A percentile compares a stretch with the other conserved stretches of the same genome.
Evolutionary conservation across 225 moss, liverwort and hornwort genomes (phyloP).

Genomic region (Polytrichum commune): DNA sequence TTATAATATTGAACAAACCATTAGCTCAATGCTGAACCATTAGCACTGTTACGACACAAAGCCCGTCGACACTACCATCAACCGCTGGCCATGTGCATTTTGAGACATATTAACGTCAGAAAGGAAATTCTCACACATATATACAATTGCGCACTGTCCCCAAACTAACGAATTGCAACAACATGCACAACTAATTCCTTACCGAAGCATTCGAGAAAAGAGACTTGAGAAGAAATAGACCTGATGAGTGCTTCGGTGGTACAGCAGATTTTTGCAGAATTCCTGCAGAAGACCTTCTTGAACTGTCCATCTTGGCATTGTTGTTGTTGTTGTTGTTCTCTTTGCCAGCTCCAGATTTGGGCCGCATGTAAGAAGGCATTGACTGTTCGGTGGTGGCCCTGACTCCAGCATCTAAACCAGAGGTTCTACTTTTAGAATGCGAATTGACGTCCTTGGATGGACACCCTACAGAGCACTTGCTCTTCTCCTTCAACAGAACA

Average conservation of each 20-base stretch:
- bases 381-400: not conserved
- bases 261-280: not conserved
- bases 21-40: too few species aligned
- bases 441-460: slow-evolving; percentile 15
- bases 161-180: too few species aligned
- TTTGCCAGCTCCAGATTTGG: slow-evolving; percentile 22
- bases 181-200: too few species aligned
- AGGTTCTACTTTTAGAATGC: slow-evolving; percentile 3
- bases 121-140: too few species aligned
- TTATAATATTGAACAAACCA: too few species aligned
- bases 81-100: not conserved
- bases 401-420: not conserved
- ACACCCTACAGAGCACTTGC: slow-evolving; percentile 21
- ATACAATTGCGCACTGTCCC: too few species aligned
- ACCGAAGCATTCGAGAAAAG: too few species aligned
- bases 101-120: too few species aligned
- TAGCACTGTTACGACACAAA: not conserved
- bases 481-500: slow-evolving; percentile 15
- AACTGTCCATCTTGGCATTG: not conserved
- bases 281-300: not conserved
- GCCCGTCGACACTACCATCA: not conserved
- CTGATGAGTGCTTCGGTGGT: slow-evolving; percentile 10
- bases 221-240: slow-evolving; percentile 1
- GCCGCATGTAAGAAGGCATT: slow-evolving; percentile 18
- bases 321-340: slow-evolving; percentile 12